phyloP scores from a whole-genome alignment of 129 eudicot species.

The Saposhnikovia divaricata region DNA sequence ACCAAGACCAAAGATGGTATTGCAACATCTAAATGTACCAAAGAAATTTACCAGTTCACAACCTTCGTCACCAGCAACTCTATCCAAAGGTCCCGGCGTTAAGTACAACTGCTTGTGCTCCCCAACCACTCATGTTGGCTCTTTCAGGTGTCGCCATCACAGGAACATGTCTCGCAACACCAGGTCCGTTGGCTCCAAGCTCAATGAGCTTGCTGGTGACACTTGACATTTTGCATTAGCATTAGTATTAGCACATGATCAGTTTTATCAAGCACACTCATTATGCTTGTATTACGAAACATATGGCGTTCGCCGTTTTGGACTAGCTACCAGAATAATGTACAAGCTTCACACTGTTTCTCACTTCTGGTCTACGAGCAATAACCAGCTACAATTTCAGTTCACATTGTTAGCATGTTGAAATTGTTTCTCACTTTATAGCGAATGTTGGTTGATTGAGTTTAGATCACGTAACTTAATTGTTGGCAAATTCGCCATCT shows the following conservation, averaged over 20 bases:
- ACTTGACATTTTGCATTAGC: not conserved
- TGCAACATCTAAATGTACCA: not conserved
- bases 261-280: not conserved
- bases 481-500: not conserved
- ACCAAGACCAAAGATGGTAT: constrained; percentile 1
- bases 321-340: not conserved
- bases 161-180: constrained; percentile 1
- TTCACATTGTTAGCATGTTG: not conserved
- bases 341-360: not conserved
- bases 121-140: constrained; percentile 19
- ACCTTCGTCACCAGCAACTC: not conserved
- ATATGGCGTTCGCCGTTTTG: not conserved
- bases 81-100: not conserved
- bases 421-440: not conserved
- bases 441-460: not conserved
- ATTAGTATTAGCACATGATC: not conserved
- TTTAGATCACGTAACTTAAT: not conserved
- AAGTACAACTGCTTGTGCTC: constrained; percentile 18
- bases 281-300: not conserved
- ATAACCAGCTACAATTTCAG: not conserved
- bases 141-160: constrained; percentile 20
- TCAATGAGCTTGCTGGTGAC: constrained; percentile 10
- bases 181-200: constrained; percentile 19
- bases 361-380: not conserved
- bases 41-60: not conserved